Evolutionary conservation across 1,284 basidiomycete species (phyloP).

Genomic region (Sporisorium scitamineum): DNA sequence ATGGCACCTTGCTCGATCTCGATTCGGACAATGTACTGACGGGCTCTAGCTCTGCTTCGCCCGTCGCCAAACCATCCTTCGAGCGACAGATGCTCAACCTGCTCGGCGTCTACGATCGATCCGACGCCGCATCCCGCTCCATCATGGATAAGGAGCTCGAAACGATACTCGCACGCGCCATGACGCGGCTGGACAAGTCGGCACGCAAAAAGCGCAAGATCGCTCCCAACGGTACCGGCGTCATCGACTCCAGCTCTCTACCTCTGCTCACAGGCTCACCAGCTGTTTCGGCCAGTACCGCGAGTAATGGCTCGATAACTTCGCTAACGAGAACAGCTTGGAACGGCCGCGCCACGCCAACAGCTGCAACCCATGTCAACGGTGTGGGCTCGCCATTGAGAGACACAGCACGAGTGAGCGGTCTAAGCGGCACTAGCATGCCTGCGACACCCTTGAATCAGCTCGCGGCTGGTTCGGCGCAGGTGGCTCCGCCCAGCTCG

Average conservation of each 20-base stretch:
- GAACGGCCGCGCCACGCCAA: slow-evolving; percentile 6
- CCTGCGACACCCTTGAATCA: slow-evolving; percentile 14
- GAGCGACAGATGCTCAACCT: slow-evolving; percentile 42
- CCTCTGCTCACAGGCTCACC: background rate
- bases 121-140: slow-evolving; percentile 17
- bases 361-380: slow-evolving; percentile 2
- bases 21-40: slow-evolving; percentile 9
- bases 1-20: slow-evolving; percentile 7
- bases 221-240: slow-evolving; percentile 6
- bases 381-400: slow-evolving; percentile 16
- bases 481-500: slow-evolving; percentile 28
- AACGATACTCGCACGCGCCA: slow-evolving; percentile 20
- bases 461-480: background rate
- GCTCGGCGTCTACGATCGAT: slow-evolving; percentile 32
- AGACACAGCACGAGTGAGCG: background rate
- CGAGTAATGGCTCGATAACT: slow-evolving; percentile 2
- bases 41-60: background rate
- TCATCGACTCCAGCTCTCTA: background rate
- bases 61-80: slow-evolving; percentile 26
- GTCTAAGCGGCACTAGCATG: background rate
- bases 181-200: slow-evolving; percentile 15
- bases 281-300: background rate
- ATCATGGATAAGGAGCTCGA: slow-evolving; percentile 39
- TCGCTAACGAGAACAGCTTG: slow-evolving; percentile 19
- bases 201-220: slow-evolving; percentile 29